Conservation (phyloP, 257 asterid species). For the Nicotiana noctiflora region DNA sequence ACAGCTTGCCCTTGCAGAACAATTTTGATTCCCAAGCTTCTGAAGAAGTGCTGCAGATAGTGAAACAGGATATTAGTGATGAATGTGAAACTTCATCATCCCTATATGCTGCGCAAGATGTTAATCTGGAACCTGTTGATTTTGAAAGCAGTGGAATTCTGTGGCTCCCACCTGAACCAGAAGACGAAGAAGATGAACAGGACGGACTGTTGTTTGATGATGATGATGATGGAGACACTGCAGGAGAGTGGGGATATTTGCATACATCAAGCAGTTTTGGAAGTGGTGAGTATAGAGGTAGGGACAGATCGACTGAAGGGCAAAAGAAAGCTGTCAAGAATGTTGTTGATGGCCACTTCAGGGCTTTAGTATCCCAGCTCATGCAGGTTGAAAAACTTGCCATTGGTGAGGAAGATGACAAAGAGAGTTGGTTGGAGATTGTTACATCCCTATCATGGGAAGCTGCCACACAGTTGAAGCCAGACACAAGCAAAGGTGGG, state of each 20-base stretch:
- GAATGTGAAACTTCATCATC: constrained; percentile 79
- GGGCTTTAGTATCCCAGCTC: constrained; percentile 90
- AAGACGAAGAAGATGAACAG: constrained; percentile 85
- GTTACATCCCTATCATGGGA: constrained; percentile 89
- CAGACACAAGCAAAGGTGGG: constrained; percentile 87
- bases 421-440: constrained; percentile 89
- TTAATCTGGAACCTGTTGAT: constrained; percentile 66
- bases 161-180: constrained; percentile 99
- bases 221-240: constrained; percentile 65
- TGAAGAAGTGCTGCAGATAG: constrained; percentile 50
- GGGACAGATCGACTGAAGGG: constrained; percentile 87
- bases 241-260: constrained; percentile 82
- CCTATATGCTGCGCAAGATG: constrained; percentile 57
- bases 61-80: constrained; percentile 42
- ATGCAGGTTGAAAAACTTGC: constrained; percentile 87
- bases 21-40: constrained; percentile 38
- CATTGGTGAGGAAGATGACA: constrained; percentile 59
- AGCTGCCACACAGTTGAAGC: constrained; percentile 85
- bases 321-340: constrained; percentile 69
- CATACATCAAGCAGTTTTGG: constrained; percentile 68
- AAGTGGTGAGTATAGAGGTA: constrained; percentile 68
- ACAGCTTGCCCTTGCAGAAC: constrained; percentile 33
- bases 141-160: constrained; percentile 84
- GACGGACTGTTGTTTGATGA: constrained; percentile 61
- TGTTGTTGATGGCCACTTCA: constrained; percentile 88